Evolutionary conservation across 345 rosid genomes (phyloP), one percentile per base, ranked within the genome.

Genomic region (Camelina neglecta): DNA sequence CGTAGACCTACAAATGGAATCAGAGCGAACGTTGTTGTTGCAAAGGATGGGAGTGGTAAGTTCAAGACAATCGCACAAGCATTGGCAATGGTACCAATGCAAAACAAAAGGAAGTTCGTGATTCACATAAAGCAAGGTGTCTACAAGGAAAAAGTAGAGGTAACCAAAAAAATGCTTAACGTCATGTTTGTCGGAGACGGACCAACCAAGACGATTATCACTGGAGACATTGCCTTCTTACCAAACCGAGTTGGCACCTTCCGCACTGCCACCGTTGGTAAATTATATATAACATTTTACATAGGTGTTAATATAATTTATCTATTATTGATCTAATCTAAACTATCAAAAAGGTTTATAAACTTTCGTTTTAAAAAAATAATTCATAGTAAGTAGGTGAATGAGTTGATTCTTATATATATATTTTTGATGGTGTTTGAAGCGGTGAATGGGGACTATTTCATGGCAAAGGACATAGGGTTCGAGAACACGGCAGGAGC

Each of bases 131-230:
- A 89, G 79, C 84, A 54, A 50, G 97, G 97, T 57, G 82, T 87
- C 33, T 94, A 94, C 58, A 55, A 61, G 0, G 98, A 94, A 69
- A 68, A 59, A 21, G 86, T 90, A 13, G 45, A 36, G 1, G 60
- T 90, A 12, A 21, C 71, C 11, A 85, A 71, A 69, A 13, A 51
- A 13, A 74, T 80, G 87, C 48, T 18, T 8, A 31, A 88, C 39
- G 83, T 94, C 8, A 66, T 87, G 86, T 80, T 94, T 60, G 58
- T 91, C 5, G 97, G 98, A 2, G 98, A 94, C 8, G 98, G 97
- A 8, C 81, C 93, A 13, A 78, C 86, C 1, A 87, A 83, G 77
- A 91, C 96, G 1, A 83, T 65, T 60, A 86, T 94, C 79, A 84
- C 89, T 3, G 95, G 95, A 33, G 71, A 61, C 64, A 24, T 73